These are phyloP conservation scores for Globisporangium mamillatum DNA, from an alignment of 352 stramenopile genomes.

Conservation along the genomic window DNA sequence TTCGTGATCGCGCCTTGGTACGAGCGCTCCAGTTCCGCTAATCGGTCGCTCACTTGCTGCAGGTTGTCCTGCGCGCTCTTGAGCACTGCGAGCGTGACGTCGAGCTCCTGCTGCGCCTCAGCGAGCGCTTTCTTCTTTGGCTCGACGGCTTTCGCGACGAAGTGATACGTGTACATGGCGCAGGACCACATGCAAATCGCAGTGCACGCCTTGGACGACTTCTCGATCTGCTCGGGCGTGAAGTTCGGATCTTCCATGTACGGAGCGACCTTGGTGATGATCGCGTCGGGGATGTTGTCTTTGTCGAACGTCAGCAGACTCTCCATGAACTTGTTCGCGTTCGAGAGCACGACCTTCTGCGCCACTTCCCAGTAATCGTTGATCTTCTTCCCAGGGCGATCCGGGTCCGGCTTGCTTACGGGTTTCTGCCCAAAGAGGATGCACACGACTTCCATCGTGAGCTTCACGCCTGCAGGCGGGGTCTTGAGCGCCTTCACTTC, in stretches of 20 bases:
- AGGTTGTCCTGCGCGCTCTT: slow-evolving; percentile 61
- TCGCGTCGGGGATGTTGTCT: slow-evolving; percentile 90
- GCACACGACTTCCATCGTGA: slow-evolving; percentile 92
- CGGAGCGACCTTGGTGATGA: slow-evolving; percentile 74
- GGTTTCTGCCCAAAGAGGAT: slow-evolving; percentile 91
- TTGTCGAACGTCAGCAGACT: slow-evolving; percentile 90
- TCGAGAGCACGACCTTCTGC: slow-evolving; percentile 89
- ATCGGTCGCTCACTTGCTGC: slow-evolving; percentile 80
- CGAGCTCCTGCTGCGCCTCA: slow-evolving; percentile 55
- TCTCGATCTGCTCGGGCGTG: slow-evolving; percentile 89
- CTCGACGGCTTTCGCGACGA: slow-evolving; percentile 77
- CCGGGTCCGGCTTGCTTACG: slow-evolving; percentile 82
- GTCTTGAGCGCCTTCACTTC: slow-evolving; percentile 92
- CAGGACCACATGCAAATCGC: slow-evolving; percentile 90
- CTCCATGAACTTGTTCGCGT: slow-evolving; percentile 91
- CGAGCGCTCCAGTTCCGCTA: slow-evolving; percentile 81
- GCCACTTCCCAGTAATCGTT: slow-evolving; percentile 91
- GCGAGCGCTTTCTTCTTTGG: slow-evolving; percentile 71
- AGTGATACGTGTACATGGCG: slow-evolving; percentile 87
- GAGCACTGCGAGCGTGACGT: slow-evolving; percentile 46
- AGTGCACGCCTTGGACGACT: slow-evolving; percentile 89
- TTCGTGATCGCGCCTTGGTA: slow-evolving; percentile 86
- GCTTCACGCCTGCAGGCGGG: slow-evolving; percentile 85
- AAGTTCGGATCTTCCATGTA: slow-evolving; percentile 91
- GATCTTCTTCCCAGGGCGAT: slow-evolving; percentile 89